Conservation (phyloP, 495 filamentous ascomycete species). For the Corynascus novoguineensis region DNA sequence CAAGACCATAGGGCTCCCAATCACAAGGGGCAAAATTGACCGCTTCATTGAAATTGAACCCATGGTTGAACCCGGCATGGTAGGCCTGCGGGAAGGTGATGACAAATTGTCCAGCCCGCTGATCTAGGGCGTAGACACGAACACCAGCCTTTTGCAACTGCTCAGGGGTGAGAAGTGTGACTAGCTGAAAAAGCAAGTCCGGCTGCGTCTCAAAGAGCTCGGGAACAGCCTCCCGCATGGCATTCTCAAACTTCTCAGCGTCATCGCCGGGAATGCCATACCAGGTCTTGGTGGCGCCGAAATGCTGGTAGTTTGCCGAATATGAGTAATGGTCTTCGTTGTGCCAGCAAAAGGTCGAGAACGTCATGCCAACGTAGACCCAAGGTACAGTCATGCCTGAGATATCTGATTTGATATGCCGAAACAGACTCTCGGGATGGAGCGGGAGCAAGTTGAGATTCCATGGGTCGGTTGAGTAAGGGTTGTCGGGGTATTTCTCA, state of each 20-base stretch:
- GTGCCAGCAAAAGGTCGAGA: conserved; percentile 99
- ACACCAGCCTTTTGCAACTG: conserved; percentile 94
- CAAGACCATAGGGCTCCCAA: conserved; percentile 91
- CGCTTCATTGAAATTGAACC: conserved; percentile 98
- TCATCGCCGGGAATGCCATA: conserved; percentile 95
- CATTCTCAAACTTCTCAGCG: conserved; percentile 87
- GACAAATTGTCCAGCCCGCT: conserved; percentile 92
- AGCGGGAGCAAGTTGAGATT: conserved; percentile 93
- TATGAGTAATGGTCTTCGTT: conserved; percentile 98
- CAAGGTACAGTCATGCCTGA: conserved; percentile 99
- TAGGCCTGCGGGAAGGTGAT: conserved; percentile 92
- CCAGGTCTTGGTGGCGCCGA: conserved; percentile 98
- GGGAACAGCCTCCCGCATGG: conserved; percentile 91
- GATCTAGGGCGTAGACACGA: conserved; percentile 85
- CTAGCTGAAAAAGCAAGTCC: conserved; percentile 93
- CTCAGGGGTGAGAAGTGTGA: conserved; percentile 88
- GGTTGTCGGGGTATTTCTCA: conserved; percentile 80
- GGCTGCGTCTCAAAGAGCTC: conserved; percentile 97
- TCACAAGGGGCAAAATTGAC: conserved; percentile 97
- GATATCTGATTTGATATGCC: conserved; percentile 96
- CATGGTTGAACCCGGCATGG: conserved; percentile 90
- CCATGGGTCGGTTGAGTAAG: conserved; percentile 86
- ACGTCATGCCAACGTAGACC: conserved; percentile 99
- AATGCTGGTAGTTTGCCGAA: conserved; percentile 98
- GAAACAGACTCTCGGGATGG: conserved; percentile 85